Percentiles rank a stretch among this genome's conserved stretches.
phyloP scores from a whole-genome alignment of 805 yeast genomes.

The Pichia nakasei region DNA sequence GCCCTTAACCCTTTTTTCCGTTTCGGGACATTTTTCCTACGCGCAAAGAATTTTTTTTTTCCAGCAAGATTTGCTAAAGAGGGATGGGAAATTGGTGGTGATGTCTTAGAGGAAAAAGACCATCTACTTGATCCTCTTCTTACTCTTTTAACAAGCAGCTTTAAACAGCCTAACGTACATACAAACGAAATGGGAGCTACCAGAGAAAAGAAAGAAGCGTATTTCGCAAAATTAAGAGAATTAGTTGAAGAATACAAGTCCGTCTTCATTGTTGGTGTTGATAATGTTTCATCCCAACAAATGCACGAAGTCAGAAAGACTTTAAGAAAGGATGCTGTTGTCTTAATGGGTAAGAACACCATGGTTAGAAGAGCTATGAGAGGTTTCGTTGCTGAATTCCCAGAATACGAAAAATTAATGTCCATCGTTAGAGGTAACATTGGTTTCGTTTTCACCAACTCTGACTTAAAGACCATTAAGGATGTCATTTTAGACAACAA shows the following conservation, averaged over 20 bases:
- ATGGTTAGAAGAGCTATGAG: slow-evolving; percentile 99
- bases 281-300: slow-evolving; percentile 99
- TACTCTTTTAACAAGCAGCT: slow-evolving; percentile 32
- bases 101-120: too few relatives aligned
- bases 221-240: slow-evolving; percentile 91
- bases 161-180: slow-evolving; percentile 84
- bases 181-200: slow-evolving; percentile 99
- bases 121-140: not conserved
- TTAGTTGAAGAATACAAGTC: slow-evolving; percentile 96
- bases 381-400: slow-evolving; percentile 86
- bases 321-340: slow-evolving; percentile 90
- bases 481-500: slow-evolving; percentile 81
- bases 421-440: slow-evolving; percentile 97
- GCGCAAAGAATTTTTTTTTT: too few relatives aligned
- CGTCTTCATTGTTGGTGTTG: slow-evolving; percentile 98
- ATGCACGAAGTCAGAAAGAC: slow-evolving; percentile 99
- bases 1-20: too few relatives aligned
- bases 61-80: too few relatives aligned
- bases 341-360: slow-evolving; percentile 99
- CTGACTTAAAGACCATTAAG: slow-evolving; percentile 86
- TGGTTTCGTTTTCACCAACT: slow-evolving; percentile 99
- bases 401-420: slow-evolving; percentile 90
- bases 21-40: too few relatives aligned
- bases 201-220: slow-evolving; percentile 95
- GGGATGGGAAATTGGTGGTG: too few relatives aligned